phyloP scores from a whole-genome alignment of 176 grass and related monocot species.

The Calamus simplicifolius region DNA sequence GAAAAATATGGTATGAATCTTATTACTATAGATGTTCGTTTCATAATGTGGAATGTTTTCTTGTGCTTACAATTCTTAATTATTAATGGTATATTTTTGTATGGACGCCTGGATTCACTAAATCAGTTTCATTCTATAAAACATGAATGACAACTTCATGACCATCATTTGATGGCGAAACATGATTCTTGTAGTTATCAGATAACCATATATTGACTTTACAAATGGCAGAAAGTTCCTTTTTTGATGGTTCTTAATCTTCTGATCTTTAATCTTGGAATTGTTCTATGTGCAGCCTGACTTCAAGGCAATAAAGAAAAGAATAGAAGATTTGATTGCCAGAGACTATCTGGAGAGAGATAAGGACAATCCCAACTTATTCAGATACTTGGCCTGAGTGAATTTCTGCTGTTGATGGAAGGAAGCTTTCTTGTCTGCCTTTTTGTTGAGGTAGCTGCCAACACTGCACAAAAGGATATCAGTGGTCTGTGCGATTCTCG shows the following conservation, averaged over 20 bases:
- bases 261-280: neutral
- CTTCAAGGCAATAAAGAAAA: constrained; percentile 89
- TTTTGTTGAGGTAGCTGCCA: neutral
- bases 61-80: too few species aligned
- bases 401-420: neutral
- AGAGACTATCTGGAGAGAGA: constrained; percentile 86
- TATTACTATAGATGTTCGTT: too few species aligned
- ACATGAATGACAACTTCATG: too few species aligned
- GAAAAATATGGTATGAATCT: too few species aligned
- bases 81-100: too few species aligned
- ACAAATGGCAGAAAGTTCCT: neutral
- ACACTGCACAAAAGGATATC: neutral
- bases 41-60: too few species aligned
- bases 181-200: too few species aligned
- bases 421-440: neutral
- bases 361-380: constrained; percentile 60
- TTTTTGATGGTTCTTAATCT: neutral
- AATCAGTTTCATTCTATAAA: too few species aligned
- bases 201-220: too few species aligned
- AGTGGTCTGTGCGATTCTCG: neutral
- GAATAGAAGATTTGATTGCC: constrained; percentile 73
- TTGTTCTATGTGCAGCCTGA: constrained; percentile 43
- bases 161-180: too few species aligned
- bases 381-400: constrained; percentile 65
- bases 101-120: too few species aligned